phyloP scores from a whole-genome alignment of 2,329 filamentous ascomycete species.

The Ophiocordyceps unilateralis region DNA sequence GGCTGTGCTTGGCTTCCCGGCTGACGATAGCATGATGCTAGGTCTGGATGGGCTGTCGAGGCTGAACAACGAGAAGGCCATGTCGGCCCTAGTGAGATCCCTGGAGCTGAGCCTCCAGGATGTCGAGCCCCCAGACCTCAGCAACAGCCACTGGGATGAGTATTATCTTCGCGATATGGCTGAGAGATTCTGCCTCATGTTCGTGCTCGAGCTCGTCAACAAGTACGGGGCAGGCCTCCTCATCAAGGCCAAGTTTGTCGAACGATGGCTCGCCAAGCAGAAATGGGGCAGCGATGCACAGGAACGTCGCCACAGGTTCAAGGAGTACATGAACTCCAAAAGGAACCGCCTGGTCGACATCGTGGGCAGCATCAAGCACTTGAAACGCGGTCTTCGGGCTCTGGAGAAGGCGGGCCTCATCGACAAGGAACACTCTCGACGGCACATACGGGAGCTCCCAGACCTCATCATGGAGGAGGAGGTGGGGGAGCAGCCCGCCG shows the following conservation, averaged over 20 bases:
- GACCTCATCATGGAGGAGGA: constrained; percentile 17
- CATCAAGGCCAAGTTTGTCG: constrained; percentile 46
- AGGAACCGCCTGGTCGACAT: constrained; percentile 36
- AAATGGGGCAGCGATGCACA: constrained; percentile 43
- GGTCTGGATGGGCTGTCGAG: constrained; percentile 22
- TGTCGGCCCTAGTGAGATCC: constrained; percentile 40
- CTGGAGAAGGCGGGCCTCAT: constrained; percentile 32
- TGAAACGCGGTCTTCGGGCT: constrained; percentile 31
- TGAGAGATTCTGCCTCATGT: constrained; percentile 42
- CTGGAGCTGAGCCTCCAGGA: constrained; percentile 38
- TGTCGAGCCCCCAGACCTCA: constrained; percentile 29
- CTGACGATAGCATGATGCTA: constrained; percentile 9
- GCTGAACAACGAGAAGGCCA: constrained; percentile 32
- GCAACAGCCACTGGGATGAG: constrained; percentile 42
- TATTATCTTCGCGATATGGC: constrained; percentile 43
- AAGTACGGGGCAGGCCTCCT: constrained; percentile 40
- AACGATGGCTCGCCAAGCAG: constrained; percentile 59
- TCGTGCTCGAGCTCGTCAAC: constrained; percentile 40
- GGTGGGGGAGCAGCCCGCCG: constrained; percentile 7
- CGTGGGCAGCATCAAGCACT: constrained; percentile 29
- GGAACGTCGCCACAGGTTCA: constrained; percentile 36
- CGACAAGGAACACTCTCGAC: constrained; percentile 15
- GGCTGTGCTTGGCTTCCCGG: not conserved
- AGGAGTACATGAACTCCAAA: constrained; percentile 28
- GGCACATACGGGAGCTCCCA: constrained; percentile 12